These are phyloP conservation scores for Handroanthus guayacan DNA, from an alignment of 257 asterid genomes.

Conservation along the genomic window DNA sequence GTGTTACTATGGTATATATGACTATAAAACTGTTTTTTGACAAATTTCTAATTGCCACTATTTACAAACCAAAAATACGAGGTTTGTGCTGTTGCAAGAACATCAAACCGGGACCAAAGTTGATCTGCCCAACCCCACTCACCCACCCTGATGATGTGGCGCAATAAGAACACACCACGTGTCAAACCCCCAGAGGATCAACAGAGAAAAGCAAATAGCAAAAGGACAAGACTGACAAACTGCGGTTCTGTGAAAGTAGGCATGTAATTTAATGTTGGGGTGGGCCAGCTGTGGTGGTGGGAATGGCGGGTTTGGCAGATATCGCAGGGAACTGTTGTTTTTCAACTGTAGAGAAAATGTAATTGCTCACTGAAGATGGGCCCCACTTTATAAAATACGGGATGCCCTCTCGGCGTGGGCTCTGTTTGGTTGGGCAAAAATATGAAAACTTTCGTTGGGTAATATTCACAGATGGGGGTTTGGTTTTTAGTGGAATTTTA, in stretches of 20 bases:
- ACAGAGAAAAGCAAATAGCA: slow-evolving; percentile 19
- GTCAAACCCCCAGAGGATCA: slow-evolving; percentile 38
- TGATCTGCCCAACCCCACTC: not conserved
- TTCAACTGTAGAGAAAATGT: slow-evolving; percentile 29
- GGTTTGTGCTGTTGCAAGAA: slow-evolving; percentile 4
- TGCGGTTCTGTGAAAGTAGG: slow-evolving; percentile 28
- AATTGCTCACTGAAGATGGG: slow-evolving; percentile 9
- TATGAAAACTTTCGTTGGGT: not conserved
- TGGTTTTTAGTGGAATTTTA: not conserved
- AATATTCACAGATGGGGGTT: not conserved
- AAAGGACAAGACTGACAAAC: slow-evolving; percentile 21
- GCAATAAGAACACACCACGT: slow-evolving; percentile 29
- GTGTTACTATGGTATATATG: no score
- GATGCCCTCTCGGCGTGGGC: not conserved
- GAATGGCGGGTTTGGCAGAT: not conserved
- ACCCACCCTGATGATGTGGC: slow-evolving; percentile 24
- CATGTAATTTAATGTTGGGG: slow-evolving; percentile 16
- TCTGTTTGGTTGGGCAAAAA: not conserved
- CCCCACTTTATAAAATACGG: not conserved
- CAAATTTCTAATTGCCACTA: slow-evolving; percentile 1
- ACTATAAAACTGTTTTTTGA: no score
- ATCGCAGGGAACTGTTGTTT: slow-evolving; percentile 29
- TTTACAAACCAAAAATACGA: not conserved
- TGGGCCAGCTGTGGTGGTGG: not conserved
- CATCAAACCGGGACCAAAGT: slow-evolving; percentile 9